These are phyloP conservation scores for Epichloe typhina DNA, from an alignment of 2,329 filamentous ascomycete species.

Conservation along the genomic window DNA sequence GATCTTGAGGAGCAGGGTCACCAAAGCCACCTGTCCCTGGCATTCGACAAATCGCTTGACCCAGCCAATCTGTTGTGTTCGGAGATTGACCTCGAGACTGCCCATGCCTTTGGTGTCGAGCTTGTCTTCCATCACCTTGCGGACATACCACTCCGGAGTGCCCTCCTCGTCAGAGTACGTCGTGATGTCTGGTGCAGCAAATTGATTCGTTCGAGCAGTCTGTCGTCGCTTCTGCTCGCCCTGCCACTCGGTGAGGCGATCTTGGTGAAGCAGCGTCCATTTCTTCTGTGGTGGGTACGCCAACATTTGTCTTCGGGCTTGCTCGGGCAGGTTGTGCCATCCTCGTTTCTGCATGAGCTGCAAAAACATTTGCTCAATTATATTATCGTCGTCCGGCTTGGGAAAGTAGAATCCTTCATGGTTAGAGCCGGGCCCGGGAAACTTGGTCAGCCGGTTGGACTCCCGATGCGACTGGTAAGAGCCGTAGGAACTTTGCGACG, in stretches of 20 bases:
- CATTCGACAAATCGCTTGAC: slow-evolving; percentile 94
- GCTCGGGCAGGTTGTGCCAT: slow-evolving; percentile 93
- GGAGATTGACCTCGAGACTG: slow-evolving; percentile 83
- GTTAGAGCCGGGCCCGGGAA: slow-evolving; percentile 23
- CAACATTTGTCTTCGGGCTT: slow-evolving; percentile 89
- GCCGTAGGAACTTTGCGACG: slow-evolving; percentile 42
- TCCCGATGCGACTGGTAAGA: slow-evolving; percentile 37
- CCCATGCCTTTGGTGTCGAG: slow-evolving; percentile 85
- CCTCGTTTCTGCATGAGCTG: slow-evolving; percentile 94
- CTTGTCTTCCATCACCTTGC: slow-evolving; percentile 90
- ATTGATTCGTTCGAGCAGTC: slow-evolving; percentile 59
- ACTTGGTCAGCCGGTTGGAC: slow-evolving; percentile 44
- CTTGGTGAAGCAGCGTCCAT: slow-evolving; percentile 94
- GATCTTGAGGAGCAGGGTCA: slow-evolving; percentile 85
- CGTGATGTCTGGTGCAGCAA: slow-evolving; percentile 55
- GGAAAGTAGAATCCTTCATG: slow-evolving; percentile 48
- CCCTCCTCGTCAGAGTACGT: slow-evolving; percentile 84
- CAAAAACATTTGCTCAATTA: slow-evolving; percentile 85
- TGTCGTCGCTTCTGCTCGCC: slow-evolving; percentile 81
- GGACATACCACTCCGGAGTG: slow-evolving; percentile 95
- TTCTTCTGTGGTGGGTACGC: slow-evolving; percentile 91
- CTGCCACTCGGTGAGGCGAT: slow-evolving; percentile 85
- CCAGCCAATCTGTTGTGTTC: slow-evolving; percentile 96
- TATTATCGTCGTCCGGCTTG: slow-evolving; percentile 64
- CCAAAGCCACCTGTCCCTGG: slow-evolving; percentile 90